phyloP scores from a whole-genome alignment of 345 rosid genomes.

The Arabis hirsuta region DNA sequence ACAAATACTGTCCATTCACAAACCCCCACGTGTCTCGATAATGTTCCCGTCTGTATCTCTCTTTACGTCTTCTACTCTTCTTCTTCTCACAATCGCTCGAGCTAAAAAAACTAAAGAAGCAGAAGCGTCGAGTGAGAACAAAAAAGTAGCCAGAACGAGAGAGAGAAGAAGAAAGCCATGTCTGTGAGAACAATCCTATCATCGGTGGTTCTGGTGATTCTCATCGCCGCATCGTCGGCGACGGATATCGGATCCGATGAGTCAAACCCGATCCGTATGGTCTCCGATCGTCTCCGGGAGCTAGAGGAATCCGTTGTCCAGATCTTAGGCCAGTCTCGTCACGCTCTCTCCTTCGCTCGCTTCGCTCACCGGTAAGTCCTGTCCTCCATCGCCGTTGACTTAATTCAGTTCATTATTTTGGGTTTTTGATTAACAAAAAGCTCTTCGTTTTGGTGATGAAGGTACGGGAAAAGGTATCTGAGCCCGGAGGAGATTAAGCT shows the following conservation, averaged over 20 bases:
- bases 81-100: conserved; percentile 6
- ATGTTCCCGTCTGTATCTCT: conserved; percentile 32
- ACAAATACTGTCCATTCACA: conserved; percentile 27
- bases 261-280: conserved; percentile 68
- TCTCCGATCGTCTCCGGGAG: conserved; percentile 62
- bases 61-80: conserved; percentile 35
- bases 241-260: conserved; percentile 59
- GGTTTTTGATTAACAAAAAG: not conserved
- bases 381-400: not conserved
- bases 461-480: conserved; percentile 77
- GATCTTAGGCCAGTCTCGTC: conserved; percentile 65
- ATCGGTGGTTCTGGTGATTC: conserved; percentile 45
- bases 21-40: conserved; percentile 36
- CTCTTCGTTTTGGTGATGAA: conserved; percentile 27
- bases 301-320: conserved; percentile 57
- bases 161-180: conserved; percentile 41
- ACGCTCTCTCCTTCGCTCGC: conserved; percentile 72
- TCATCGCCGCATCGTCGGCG: conserved; percentile 45
- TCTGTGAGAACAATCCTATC: conserved; percentile 39
- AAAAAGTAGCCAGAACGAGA: not conserved
- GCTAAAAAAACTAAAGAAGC: conserved; percentile 23
- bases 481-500: conserved; percentile 71
- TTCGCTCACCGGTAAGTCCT: conserved; percentile 63
- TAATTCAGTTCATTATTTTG: not conserved
- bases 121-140: not conserved